Evolutionary conservation across 345 rosid species (phyloP), one percentile per base, ranked within the genome.

Genomic region (Populus deltoides): DNA sequence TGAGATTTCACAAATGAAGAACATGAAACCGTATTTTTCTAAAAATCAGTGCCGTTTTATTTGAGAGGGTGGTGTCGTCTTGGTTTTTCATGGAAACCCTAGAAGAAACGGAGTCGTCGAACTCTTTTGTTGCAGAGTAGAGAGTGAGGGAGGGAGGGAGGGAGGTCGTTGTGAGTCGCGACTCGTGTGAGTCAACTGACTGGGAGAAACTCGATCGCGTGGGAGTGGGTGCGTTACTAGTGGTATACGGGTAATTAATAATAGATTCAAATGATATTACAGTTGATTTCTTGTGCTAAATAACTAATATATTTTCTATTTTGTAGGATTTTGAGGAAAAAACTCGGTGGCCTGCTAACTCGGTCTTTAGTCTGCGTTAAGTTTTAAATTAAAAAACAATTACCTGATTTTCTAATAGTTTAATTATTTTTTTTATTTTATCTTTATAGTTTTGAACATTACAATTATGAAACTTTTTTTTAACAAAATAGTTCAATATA

Each of bases 21-120:
- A 71, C 85, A 88, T 83, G 75, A 81, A 87, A 86, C 87, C 87
- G 85, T 88, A 87, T 57, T 27, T 69, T 18, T 0, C 59, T 31
- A 67, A 77, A 20, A 33, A 33, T 17, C 24, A 5, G n/a, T 31
- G 69, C n/a, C 69, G 69, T 66, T 3, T 65, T 66, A 35, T 33
- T 53, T n/a, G 63, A 57, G 18, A 33, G 69, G 39, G 38, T 29
- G 20, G 8, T 71, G 49, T 22, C 29, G 39, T 47, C 45, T 45
- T 38, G 29, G 45, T 41, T 7, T 12, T 33, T 72, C 18, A 18
- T 36, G 24, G 55, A 70, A 66, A 66, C 41, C 73, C 39, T 16
- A 71, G 27, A 72, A 65, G 31, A 33, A 59, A 70, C 15, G 35
- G 27, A 69, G 65, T 51, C 36, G 41, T 49, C 33, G 69, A 66